These are phyloP conservation scores for Zancudomyces culisetae DNA, from an alignment of 371 early-diverging fungal genomes.

Conservation along the genomic window DNA sequence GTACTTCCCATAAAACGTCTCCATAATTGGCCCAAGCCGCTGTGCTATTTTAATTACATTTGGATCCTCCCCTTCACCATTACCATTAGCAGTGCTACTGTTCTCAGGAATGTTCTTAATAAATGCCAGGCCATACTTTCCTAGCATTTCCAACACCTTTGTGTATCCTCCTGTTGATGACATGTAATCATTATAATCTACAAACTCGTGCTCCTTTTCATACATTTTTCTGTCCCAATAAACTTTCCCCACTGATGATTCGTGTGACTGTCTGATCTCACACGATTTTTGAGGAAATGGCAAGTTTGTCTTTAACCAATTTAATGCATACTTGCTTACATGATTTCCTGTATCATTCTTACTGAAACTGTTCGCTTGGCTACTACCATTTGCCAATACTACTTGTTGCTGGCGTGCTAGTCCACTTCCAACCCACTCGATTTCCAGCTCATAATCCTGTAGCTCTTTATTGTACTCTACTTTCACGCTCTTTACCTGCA, in stretches of 20 bases:
- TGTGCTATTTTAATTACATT: constrained; percentile 39
- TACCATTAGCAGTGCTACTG: constrained; percentile 29
- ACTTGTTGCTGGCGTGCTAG: too few relatives aligned
- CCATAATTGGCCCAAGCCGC: constrained; percentile 49
- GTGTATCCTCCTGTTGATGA: not conserved
- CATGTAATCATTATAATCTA: not conserved
- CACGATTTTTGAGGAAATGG: not conserved
- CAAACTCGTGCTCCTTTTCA: not conserved
- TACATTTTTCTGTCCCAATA: not conserved
- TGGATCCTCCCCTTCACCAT: too few relatives aligned
- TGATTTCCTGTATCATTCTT: not conserved
- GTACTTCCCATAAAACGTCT: constrained; percentile 65
- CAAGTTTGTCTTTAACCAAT: not conserved
- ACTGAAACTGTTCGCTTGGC: not conserved
- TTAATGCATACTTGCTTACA: not conserved
- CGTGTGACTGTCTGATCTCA: not conserved
- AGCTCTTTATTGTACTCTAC: not conserved
- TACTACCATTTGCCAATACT: too few relatives aligned
- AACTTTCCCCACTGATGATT: not conserved
- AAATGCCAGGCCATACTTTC: constrained; percentile 52
- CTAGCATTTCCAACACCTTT: constrained; percentile 13
- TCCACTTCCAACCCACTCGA: not conserved
- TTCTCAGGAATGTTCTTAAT: constrained; percentile 42
- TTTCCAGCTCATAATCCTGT: not conserved
- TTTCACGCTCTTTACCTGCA: not conserved